Base-by-base conservation (phyloP, 2,329 filamentous ascomycete genomes). In the Ophiognomonia clavigignenti-juglandacearum region DNA sequence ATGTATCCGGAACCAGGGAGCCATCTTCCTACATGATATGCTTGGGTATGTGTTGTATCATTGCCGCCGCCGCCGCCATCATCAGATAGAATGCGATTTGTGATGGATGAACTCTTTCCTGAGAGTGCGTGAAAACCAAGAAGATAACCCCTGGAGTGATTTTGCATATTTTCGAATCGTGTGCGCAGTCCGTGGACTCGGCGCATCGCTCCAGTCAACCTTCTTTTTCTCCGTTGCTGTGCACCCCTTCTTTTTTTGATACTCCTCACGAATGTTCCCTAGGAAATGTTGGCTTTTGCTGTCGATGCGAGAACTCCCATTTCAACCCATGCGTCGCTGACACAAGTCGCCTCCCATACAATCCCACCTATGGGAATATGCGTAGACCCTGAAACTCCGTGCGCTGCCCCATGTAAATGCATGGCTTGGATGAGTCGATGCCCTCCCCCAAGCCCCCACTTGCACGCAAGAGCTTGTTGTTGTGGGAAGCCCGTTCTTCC, bases 301-400 rank as follows among this genome's bases (percentile, higher is more conserved):
- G 37, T 16, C 9, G 23, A 27, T 41, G 26, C 35, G 43, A 34
- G 35, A 39, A 34, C n/a, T 23, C 45, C 22, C 36, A 37, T 35
- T 36, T 36, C 13, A 38, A 48, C 23, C 32, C 32, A 26, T n/a
- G n/a, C n/a, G n/a, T n/a, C n/a, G n/a, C n/a, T n/a, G n/a, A n/a
- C n/a, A n/a, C n/a, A n/a, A n/a, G n/a, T n/a, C n/a, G n/a, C n/a
- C n/a, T n/a, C n/a, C n/a, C n/a, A n/a, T n/a, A n/a, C n/a, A n/a
- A n/a, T n/a, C n/a, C n/a, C n/a, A n/a, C n/a, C n/a, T n/a, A n/a
- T n/a, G n/a, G n/a, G n/a, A 24, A 27, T 38, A 44, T 51, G 48
- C 48, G 45, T 41, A 47, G 40, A n/a, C 32, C 45, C 48, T 26
- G 22, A 44, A 51, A 51, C 45, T 51, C 48, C 48, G 39, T 44